Evolutionary conservation across 2,329 filamentous ascomycete species (phyloP).

Genomic region (Fusarium torulosum): DNA sequence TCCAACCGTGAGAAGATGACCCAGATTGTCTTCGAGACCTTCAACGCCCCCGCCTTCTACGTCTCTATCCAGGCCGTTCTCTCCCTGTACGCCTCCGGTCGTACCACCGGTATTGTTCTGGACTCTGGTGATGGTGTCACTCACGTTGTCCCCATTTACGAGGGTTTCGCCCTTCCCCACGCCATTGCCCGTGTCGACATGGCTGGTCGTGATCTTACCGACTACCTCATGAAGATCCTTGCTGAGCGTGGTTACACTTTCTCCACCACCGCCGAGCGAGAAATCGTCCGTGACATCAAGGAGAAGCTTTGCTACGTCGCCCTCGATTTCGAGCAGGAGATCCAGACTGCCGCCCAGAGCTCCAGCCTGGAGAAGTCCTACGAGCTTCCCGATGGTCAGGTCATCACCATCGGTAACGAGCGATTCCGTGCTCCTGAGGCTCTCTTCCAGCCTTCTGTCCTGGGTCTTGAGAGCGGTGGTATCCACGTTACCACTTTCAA

Average conservation of each 20-base stretch:
- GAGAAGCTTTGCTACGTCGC: conserved; percentile 99
- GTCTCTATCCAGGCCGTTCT: conserved; percentile 99
- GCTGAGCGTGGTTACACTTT: conserved; percentile 99
- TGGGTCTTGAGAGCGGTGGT: conserved; percentile 98
- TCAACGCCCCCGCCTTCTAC: conserved; percentile 99
- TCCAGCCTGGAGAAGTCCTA: conserved; percentile 99
- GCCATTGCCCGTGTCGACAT: conserved; percentile 99
- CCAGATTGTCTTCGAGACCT: conserved; percentile 99
- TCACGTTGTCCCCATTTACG: conserved; percentile 99
- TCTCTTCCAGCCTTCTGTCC: conserved; percentile 98
- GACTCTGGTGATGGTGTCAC: conserved; percentile 99
- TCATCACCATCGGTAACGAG: conserved; percentile 99
- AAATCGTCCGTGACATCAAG: conserved; percentile 99
- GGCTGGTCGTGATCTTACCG: conserved; percentile 99
- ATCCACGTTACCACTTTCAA: conserved; percentile 99
- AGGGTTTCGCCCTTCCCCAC: conserved; percentile 99
- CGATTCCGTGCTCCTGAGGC: conserved; percentile 99
- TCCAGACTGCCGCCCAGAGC: conserved; percentile 99
- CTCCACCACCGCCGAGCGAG: conserved; percentile 99
- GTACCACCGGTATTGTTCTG: conserved; percentile 99
- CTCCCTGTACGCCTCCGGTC: conserved; percentile 99
- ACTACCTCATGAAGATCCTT: conserved; percentile 99
- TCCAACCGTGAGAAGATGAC: conserved; percentile 99
- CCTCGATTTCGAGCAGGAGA: conserved; percentile 99
- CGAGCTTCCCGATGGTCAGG: conserved; percentile 98